phyloP scores from a whole-genome alignment of 768 basidiomycete genomes.

The Russula virescens region DNA sequence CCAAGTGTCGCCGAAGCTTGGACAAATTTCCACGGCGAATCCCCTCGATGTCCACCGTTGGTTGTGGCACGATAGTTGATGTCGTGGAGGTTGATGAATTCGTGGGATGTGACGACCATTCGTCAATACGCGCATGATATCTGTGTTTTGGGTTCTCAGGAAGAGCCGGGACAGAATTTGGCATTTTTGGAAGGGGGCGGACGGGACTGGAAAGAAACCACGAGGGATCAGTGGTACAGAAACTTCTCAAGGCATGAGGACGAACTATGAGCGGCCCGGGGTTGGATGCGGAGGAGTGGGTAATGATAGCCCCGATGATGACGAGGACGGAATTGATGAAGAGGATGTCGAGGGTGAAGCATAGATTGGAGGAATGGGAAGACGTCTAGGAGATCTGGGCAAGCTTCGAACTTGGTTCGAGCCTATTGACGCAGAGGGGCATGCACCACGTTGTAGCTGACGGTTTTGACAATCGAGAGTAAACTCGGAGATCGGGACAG shows the following conservation, averaged over 20 bases:
- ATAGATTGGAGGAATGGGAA: conserved; percentile 3
- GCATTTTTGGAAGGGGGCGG: conserved; percentile 18
- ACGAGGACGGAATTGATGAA: background rate
- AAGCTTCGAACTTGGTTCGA: background rate
- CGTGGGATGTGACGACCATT: background rate
- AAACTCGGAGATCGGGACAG: background rate
- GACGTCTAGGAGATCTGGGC: background rate
- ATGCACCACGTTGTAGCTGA: background rate
- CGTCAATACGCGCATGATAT: background rate
- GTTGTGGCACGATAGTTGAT: background rate
- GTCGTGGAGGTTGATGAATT: background rate
- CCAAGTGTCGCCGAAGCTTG: conserved; percentile 34
- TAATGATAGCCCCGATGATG: background rate
- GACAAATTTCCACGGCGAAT: conserved; percentile 13
- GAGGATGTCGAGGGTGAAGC: background rate
- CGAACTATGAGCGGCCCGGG: background rate
- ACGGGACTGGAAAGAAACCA: background rate
- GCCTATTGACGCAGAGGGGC: background rate
- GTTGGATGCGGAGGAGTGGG: background rate
- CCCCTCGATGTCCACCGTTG: conserved; percentile 3
- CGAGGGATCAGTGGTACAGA: background rate
- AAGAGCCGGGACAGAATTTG: background rate
- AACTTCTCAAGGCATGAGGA: background rate
- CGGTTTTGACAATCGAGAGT: background rate
- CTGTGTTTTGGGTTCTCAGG: background rate